Conservation (phyloP, 2,329 filamentous ascomycete species). For the Aspergillus sp. region DNA sequence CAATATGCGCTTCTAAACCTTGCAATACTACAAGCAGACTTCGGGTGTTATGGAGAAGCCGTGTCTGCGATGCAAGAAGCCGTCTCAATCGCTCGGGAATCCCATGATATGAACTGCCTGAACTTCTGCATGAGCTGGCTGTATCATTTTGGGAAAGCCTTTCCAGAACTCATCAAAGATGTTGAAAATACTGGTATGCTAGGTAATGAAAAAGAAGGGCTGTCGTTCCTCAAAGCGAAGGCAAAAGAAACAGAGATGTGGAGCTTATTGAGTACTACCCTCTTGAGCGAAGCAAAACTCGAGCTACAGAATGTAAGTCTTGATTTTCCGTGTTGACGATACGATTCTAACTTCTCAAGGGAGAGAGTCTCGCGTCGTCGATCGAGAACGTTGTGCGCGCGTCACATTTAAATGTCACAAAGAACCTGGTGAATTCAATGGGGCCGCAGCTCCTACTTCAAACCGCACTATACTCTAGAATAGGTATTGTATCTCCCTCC, state of each 20-base stretch:
- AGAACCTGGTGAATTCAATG: slow-evolving; percentile 69
- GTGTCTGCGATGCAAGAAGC: slow-evolving; percentile 94
- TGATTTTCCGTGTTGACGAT: neutral
- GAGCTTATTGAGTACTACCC: slow-evolving; percentile 76
- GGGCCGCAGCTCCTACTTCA: slow-evolving; percentile 72
- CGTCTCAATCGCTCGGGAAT: slow-evolving; percentile 90
- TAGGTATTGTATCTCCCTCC: slow-evolving; percentile 54
- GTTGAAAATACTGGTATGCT: slow-evolving; percentile 71
- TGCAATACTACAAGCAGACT: slow-evolving; percentile 90
- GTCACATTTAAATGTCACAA: slow-evolving; percentile 76
- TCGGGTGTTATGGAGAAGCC: slow-evolving; percentile 86
- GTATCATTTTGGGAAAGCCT: slow-evolving; percentile 87
- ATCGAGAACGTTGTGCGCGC: slow-evolving; percentile 80
- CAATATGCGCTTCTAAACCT: slow-evolving; percentile 94
- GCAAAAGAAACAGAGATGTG: slow-evolving; percentile 85
- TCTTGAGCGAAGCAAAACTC: slow-evolving; percentile 83
- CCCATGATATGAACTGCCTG: slow-evolving; percentile 85
- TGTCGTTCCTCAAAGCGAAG: slow-evolving; percentile 80
- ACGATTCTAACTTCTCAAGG: slow-evolving; percentile 39
- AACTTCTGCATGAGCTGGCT: slow-evolving; percentile 97
- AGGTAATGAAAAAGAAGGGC: slow-evolving; percentile 75
- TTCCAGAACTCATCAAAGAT: slow-evolving; percentile 70
- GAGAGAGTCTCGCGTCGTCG: slow-evolving; percentile 58
- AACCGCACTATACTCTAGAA: slow-evolving; percentile 71
- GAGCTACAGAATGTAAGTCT: slow-evolving; percentile 68